These are phyloP conservation scores for Pyrus communis DNA, from an alignment of 306 rosid genomes.

Conservation along the genomic window DNA sequence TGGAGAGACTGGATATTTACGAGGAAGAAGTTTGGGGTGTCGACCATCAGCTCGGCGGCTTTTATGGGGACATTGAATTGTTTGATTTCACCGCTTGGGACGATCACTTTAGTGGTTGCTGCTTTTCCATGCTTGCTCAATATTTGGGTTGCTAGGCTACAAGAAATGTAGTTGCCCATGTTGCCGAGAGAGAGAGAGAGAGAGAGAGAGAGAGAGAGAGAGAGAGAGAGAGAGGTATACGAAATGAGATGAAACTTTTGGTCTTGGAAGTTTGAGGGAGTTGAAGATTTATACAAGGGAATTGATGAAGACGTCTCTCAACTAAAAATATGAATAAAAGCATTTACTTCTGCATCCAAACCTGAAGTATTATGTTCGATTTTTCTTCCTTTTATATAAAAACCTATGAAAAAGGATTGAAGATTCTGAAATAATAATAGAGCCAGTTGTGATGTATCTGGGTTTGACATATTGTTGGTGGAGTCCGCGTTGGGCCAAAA, in stretches of 20 bases:
- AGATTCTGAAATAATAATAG: neutral
- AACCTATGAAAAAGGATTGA: neutral
- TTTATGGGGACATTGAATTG: conserved; percentile 23
- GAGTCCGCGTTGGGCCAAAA: conserved; percentile 17
- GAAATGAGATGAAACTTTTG: neutral
- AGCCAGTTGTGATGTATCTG: conserved; percentile 7
- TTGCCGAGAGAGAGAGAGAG: neutral
- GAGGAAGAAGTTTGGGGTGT: conserved; percentile 61
- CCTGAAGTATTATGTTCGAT: no score
- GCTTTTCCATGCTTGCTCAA: conserved; percentile 17
- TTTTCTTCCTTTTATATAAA: no score
- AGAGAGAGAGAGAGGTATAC: neutral
- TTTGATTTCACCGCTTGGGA: conserved; percentile 56
- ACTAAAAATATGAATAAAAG: neutral
- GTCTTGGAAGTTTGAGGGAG: neutral
- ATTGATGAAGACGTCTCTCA: neutral
- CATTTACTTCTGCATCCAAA: no score
- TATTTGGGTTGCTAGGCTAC: conserved; percentile 39
- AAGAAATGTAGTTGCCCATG: conserved; percentile 81
- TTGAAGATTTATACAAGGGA: neutral
- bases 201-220: neutral
- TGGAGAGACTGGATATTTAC: conserved; percentile 45
- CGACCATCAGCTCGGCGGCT: conserved; percentile 86
- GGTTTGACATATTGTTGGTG: conserved; percentile 16
- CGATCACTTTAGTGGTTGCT: conserved; percentile 41